These are phyloP conservation scores for Corynascus novoguineensis DNA, from an alignment of 495 filamentous ascomycete genomes.

Conservation along the genomic window DNA sequence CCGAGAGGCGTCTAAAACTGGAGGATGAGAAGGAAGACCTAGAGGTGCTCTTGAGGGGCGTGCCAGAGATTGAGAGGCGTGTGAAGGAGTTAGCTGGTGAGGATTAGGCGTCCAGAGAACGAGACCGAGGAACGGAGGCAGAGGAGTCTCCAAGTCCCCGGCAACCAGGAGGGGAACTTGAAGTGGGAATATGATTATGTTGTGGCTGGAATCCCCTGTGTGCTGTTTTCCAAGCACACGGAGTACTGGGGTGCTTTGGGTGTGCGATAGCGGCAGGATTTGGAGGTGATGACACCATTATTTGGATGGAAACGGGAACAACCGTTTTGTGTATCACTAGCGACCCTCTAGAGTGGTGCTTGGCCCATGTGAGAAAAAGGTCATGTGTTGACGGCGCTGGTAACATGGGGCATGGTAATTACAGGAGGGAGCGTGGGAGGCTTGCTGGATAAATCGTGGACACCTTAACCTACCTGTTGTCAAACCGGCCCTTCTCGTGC, in stretches of 20 bases:
- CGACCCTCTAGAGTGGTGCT: background rate
- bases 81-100: conserved; percentile 61
- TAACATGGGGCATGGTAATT: background rate
- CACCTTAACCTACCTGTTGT: background rate
- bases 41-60: conserved; percentile 72
- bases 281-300: too few relatives aligned
- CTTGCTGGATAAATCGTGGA: background rate
- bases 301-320: background rate
- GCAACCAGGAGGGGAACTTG: too few relatives aligned
- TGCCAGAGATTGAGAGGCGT: conserved; percentile 81
- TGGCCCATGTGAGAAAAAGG: background rate
- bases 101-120: background rate
- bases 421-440: background rate
- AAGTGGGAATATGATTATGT: background rate
- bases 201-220: background rate
- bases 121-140: background rate
- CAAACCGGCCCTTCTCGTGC: too few relatives aligned
- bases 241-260: too few relatives aligned
- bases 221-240: too few relatives aligned
- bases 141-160: too few relatives aligned
- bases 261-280: background rate
- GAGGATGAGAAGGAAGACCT: conserved; percentile 98
- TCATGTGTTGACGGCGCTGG: background rate
- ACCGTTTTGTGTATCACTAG: background rate
- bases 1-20: conserved; percentile 73